Evolutionary conservation across 495 filamentous ascomycete species (phyloP).

Genomic region (Penicillium dipodomyicola): DNA sequence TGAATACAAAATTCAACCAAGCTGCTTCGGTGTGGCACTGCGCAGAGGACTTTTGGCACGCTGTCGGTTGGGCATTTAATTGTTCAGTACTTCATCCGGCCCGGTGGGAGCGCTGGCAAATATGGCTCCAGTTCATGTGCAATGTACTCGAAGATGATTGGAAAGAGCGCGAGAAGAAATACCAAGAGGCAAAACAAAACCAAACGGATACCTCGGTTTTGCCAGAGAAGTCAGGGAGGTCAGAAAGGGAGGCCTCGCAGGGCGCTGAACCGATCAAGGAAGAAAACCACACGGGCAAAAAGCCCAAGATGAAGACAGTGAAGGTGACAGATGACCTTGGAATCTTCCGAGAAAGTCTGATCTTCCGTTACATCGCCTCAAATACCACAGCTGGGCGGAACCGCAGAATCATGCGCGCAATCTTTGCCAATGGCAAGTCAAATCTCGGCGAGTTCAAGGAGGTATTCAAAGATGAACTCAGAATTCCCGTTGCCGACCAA

Average conservation of each 20-base stretch:
- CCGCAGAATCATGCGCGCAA: conserved; percentile 57
- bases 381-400: conserved; percentile 39
- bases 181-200: conserved; percentile 12
- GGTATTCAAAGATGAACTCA: conserved; percentile 61
- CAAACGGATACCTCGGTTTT: conserved; percentile 14
- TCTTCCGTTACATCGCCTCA: conserved; percentile 52
- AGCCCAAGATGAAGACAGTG: conserved; percentile 1
- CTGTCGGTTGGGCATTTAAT: conserved; percentile 90
- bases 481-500: conserved; percentile 30
- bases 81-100: conserved; percentile 70
- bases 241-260: neutral
- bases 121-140: conserved; percentile 79
- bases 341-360: conserved; percentile 50
- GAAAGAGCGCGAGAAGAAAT: conserved; percentile 47
- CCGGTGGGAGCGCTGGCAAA: conserved; percentile 79
- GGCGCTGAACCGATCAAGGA: neutral
- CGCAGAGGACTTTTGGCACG: conserved; percentile 83
- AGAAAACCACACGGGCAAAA: conserved; percentile 2
- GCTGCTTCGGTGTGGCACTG: conserved; percentile 66
- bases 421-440: conserved; percentile 60
- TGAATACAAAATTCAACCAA: conserved; percentile 55
- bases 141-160: conserved; percentile 76
- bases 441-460: conserved; percentile 53
- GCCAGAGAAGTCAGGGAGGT: neutral
- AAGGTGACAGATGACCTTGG: conserved; percentile 28